Evolutionary conservation across 2,329 filamentous ascomycete genomes (phyloP), one percentile per base, ranked within the genome.

Genomic region (Fusarium beomiforme): DNA sequence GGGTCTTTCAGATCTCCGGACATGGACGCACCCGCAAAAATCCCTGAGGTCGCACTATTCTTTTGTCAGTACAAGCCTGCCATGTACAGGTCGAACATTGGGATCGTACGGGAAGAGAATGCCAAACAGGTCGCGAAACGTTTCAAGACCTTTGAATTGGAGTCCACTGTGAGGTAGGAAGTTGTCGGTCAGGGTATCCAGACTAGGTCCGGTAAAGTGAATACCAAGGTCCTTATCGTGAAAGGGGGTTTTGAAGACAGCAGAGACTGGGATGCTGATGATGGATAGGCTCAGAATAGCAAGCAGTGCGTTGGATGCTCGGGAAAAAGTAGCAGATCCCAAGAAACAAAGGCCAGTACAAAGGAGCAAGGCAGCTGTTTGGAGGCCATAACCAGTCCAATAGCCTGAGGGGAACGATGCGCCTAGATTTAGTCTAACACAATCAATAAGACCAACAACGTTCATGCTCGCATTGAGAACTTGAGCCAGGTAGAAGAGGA

Each of bases 401-500:
- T 91, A 92, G 16, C 90, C 90, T 73, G 92, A 87, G 0, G 90
- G 89, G 36, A 97, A 85, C 50, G 87, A 84, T 21, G 84, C 78
- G 4, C 91, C 92, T 75, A 95, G 88, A 74, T 94, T 95, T 68
- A 95, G 87, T 56, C 89, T 89, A 61, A 97, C 86, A 75, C 93
- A 97, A 81, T 96, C 92, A 70, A 97, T 89, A 47, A 97, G 85
- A 83, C 93, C 94, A 44, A 97, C 93, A 26, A 95, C 89, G 77
- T 97, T 97, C 86, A 97, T 89, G 39, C 92, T 92, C 2, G 93
- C 94, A 78, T 95, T 97, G 77, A 97, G 89, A 4, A 93, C 91
- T 71, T 93, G 93, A n/a, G 94, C 93, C n/a, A 97, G 85, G 78
- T 96, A 97, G 80, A 97, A 97, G 16, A 97, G 89, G 26, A 97